Evolutionary conservation across 495 filamentous ascomycete genomes (phyloP), one percentile per base, ranked within the genome.

Genomic region (Wilcoxina mikolae): DNA sequence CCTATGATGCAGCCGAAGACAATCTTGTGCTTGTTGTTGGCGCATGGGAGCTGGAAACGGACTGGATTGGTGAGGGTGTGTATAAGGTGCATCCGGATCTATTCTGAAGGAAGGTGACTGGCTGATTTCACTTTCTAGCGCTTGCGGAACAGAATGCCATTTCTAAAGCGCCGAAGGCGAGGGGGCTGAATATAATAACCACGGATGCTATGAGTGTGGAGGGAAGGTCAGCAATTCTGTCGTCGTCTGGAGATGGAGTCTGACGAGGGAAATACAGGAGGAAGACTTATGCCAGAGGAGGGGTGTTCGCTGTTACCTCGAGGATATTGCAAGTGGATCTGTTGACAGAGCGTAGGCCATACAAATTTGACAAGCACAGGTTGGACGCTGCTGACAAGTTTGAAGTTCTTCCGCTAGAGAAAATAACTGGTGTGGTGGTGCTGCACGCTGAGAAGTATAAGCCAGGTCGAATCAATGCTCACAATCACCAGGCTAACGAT

Each of bases 261-360:
- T 11, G 11, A 24, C 23, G 11, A 46, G n/a, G 1, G n/a, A 20
- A 2, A 2, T 17, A 20, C 11, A 49, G 46, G 46, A 27, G 46
- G 70, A 90, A 86, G 68, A 81, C 95, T 71, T 98, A 98, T 70
- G 70, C 78, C 1, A 73, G 79, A 55, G 91, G 91, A 24, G 91
- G 91, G 50, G 84, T 96, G 66, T 85, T 95, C 70, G 95, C 90
- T 75, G 83, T 96, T 62, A 98, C 91, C 26, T 94, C 87, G 33
- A 84, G 89, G 60, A 98, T 98, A 58, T 69, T 98, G 52, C 84
- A 95, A 9, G 86, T 95, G 23, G 91, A 98, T 70, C 73, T 96
- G 51, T 68, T 98, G 56, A 91, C 87, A 27, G 78, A 77, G n/a
- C n/a, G n/a, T n/a, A n/a, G n/a, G n/a, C n/a, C n/a, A n/a, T n/a